phyloP scores from a whole-genome alignment of 116 monocot genomes.

The Cymodocea nodosa region DNA sequence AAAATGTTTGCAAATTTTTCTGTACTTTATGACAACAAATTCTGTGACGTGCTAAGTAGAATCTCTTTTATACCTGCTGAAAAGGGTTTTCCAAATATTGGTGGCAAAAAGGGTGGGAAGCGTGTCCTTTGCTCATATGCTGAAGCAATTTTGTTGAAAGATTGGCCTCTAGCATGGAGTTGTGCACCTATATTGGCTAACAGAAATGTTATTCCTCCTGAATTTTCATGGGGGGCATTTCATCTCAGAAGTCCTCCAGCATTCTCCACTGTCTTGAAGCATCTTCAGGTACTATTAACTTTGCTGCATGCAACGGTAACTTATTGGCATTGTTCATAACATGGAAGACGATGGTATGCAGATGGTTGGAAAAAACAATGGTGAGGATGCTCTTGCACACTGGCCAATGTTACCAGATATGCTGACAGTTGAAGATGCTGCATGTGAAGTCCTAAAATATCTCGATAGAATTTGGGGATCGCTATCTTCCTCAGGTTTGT shows the following conservation, averaged over 20 bases:
- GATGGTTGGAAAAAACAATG: slow-evolving; percentile 91
- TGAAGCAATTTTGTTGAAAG: slow-evolving; percentile 73
- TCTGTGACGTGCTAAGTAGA: slow-evolving; percentile 65
- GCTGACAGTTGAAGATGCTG: slow-evolving; percentile 76
- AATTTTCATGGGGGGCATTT: slow-evolving; percentile 90
- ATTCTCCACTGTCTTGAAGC: slow-evolving; percentile 80
- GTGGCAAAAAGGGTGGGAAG: slow-evolving; percentile 89
- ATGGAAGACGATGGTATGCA: slow-evolving; percentile 11
- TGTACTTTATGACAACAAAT: slow-evolving; percentile 63
- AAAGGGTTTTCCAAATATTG: slow-evolving; percentile 85
- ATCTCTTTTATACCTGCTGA: slow-evolving; percentile 90
- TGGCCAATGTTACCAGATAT: slow-evolving; percentile 81
- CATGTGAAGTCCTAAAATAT: slow-evolving; percentile 67
- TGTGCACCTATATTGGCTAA: slow-evolving; percentile 75
- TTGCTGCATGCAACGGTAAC: background rate
- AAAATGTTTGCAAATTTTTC: slow-evolving; percentile 72
- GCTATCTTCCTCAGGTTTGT: slow-evolving; percentile 74
- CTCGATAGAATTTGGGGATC: slow-evolving; percentile 76
- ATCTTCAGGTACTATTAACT: slow-evolving; percentile 56
- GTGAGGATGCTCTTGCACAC: slow-evolving; percentile 87
- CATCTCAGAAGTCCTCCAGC: slow-evolving; percentile 82
- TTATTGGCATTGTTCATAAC: background rate
- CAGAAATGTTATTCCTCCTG: slow-evolving; percentile 77
- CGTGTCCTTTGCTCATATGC: slow-evolving; percentile 64
- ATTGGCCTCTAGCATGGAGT: slow-evolving; percentile 98